phyloP scores from a whole-genome alignment of 345 rosid genomes.

The Salix exigua region DNA sequence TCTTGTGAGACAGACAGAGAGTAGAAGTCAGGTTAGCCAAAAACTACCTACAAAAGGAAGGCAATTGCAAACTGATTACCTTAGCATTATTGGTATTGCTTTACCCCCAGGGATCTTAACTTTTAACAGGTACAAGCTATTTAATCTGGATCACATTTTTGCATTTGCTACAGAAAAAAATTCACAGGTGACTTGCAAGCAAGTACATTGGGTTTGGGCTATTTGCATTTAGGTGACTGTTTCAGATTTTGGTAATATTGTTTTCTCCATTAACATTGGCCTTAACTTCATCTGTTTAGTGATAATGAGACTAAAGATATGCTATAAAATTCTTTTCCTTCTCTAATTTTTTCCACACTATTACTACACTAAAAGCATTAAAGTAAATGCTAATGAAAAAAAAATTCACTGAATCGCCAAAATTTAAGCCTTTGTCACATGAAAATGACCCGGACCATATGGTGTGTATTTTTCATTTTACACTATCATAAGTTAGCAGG shows the following conservation, averaged over 20 bases:
- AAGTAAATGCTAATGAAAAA: too few species aligned
- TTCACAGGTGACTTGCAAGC: not conserved
- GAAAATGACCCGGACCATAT: not conserved
- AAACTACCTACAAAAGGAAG: not conserved
- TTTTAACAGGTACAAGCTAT: not conserved
- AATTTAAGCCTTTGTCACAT: not conserved
- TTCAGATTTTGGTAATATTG: not conserved
- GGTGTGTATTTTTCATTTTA: not conserved
- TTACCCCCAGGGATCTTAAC: not conserved
- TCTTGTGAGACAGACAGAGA: not conserved
- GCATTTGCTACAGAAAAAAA: not conserved
- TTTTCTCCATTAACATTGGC: not conserved
- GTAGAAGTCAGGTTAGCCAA: not conserved
- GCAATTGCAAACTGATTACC: not conserved
- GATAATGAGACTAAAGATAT: not conserved
- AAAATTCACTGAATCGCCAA: not conserved
- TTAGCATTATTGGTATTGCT: not conserved
- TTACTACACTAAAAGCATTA: not conserved
- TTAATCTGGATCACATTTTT: not conserved
- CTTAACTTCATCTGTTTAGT: not conserved
- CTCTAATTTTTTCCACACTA: not conserved
- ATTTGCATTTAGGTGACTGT: not conserved
- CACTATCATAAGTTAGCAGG: not conserved
- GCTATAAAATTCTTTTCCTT: not conserved
- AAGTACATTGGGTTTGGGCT: not conserved